A percentile compares a stretch with the other conserved stretches of the same genome.
Conservation (phyloP, 2,329 filamentous ascomycete species). For the Metarhizium album region DNA sequence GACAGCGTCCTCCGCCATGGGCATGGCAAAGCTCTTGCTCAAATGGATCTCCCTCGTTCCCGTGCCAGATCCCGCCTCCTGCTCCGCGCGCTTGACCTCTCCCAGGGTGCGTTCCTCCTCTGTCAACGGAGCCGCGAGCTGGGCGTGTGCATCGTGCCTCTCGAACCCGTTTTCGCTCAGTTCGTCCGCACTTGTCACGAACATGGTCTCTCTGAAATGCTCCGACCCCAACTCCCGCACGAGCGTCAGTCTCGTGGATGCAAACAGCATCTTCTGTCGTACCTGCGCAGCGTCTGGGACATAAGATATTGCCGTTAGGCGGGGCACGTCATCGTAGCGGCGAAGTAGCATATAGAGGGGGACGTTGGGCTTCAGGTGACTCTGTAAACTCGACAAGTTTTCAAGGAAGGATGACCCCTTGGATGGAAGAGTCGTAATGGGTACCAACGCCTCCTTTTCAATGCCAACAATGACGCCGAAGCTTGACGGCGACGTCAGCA, state of each 20-base stretch:
- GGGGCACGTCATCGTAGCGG: conserved; percentile 45
- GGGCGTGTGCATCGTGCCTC: conserved; percentile 58
- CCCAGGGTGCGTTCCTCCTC: conserved; percentile 64
- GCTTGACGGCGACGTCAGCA: conserved; percentile 50
- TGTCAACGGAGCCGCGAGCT: conserved; percentile 59
- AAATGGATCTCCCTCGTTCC: conserved; percentile 46
- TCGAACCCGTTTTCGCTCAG: conserved; percentile 59
- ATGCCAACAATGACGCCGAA: conserved; percentile 67
- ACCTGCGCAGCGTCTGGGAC: conserved; percentile 70
- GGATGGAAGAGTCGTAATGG: conserved; percentile 43
- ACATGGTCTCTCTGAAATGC: conserved; percentile 66
- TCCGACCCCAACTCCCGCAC: conserved; percentile 68
- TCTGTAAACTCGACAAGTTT: conserved; percentile 52
- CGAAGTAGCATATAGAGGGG: conserved; percentile 69
- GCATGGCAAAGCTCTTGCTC: conserved; percentile 46
- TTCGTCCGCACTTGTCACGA: conserved; percentile 59
- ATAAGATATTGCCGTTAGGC: conserved; percentile 63
- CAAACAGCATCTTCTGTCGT: conserved; percentile 80
- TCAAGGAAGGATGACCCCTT: conserved; percentile 46
- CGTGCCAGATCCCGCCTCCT: conserved; percentile 61
- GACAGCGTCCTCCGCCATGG: conserved; percentile 51
- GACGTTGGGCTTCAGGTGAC: conserved; percentile 53
- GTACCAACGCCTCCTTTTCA: conserved; percentile 54
- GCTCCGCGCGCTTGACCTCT: conserved; percentile 65
- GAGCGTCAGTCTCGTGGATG: conserved; percentile 63